These are phyloP conservation scores for Vicia faba DNA, from an alignment of 306 rosid species.

Conservation along the genomic window DNA sequence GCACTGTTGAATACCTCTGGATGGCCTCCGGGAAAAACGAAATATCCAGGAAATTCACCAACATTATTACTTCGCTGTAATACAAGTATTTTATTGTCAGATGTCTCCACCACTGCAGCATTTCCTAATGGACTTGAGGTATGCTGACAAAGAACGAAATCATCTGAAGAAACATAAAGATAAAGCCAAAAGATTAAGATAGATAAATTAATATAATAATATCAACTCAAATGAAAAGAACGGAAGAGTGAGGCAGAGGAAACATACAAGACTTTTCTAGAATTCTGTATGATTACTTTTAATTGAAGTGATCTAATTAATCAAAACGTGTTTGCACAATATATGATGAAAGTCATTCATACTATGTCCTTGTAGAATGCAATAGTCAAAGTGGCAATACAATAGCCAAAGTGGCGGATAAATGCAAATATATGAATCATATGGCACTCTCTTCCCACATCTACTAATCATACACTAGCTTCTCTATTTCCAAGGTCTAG, in stretches of 20 bases:
- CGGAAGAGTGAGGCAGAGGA: background rate
- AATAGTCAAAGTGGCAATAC: too few relatives aligned
- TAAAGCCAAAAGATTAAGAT: conserved; percentile 7
- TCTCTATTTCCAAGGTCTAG: too few relatives aligned
- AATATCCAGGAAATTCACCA: conserved; percentile 93
- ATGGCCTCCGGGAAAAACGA: conserved; percentile 97
- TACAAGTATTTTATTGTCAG: conserved; percentile 72
- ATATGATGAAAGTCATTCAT: too few relatives aligned
- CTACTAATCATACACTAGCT: too few relatives aligned
- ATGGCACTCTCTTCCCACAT: too few relatives aligned
- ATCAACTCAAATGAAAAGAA: conserved; percentile 14
- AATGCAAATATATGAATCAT: too few relatives aligned
- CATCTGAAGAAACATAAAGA: conserved; percentile 56
- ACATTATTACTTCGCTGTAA: conserved; percentile 84
- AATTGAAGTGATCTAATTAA: background rate
- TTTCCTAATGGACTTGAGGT: conserved; percentile 94
- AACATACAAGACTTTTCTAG: conserved; percentile 15
- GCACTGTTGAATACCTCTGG: conserved; percentile 71
- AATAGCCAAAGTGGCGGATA: too few relatives aligned
- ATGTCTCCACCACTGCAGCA: conserved; percentile 88
- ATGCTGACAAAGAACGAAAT: conserved; percentile 72
- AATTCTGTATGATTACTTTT: conserved; percentile 6
- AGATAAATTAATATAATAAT: background rate
- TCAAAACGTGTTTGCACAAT: too few relatives aligned
- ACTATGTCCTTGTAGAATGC: too few relatives aligned